phyloP scores from a whole-genome alignment of 176 grass and related monocot genomes.

The Saccharum spontaneum region DNA sequence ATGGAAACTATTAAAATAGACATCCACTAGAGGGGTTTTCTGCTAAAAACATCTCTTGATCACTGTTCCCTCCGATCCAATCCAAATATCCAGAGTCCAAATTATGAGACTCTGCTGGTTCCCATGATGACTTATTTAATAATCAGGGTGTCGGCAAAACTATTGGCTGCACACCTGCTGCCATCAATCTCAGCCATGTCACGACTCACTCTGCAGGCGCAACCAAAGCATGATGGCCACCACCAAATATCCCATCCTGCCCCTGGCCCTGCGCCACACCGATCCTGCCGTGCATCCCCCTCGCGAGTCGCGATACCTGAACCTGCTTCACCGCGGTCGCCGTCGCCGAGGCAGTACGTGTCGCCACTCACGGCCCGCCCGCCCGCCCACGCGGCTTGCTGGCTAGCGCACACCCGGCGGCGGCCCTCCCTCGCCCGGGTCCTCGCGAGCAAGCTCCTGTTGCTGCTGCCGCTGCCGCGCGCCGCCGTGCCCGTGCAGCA shows the following conservation, averaged over 20 bases:
- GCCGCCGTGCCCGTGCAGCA: background rate
- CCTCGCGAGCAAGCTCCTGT: background rate
- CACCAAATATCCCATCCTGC: conserved; percentile 22
- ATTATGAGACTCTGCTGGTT: too few species aligned
- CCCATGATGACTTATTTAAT: background rate
- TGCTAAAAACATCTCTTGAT: background rate
- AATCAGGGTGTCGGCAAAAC: conserved; percentile 37
- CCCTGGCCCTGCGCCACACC: background rate
- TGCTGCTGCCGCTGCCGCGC: background rate
- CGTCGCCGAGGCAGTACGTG: background rate
- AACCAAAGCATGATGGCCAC: background rate
- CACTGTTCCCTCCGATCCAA: too few species aligned
- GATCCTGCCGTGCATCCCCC: background rate
- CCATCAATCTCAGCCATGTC: too few species aligned
- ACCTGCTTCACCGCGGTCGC: conserved; percentile 10
- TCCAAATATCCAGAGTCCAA: too few species aligned
- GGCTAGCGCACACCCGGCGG: background rate
- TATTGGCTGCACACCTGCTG: background rate
- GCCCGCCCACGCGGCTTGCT: background rate
- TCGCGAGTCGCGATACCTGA: background rate
- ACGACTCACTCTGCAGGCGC: background rate
- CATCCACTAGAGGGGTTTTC: background rate
- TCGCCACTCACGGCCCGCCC: conserved; percentile 20
- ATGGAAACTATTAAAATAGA: background rate
- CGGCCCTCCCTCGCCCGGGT: background rate